Conservation (phyloP, 768 basidiomycete genomes). For the Hysterangium stoloniferum region DNA sequence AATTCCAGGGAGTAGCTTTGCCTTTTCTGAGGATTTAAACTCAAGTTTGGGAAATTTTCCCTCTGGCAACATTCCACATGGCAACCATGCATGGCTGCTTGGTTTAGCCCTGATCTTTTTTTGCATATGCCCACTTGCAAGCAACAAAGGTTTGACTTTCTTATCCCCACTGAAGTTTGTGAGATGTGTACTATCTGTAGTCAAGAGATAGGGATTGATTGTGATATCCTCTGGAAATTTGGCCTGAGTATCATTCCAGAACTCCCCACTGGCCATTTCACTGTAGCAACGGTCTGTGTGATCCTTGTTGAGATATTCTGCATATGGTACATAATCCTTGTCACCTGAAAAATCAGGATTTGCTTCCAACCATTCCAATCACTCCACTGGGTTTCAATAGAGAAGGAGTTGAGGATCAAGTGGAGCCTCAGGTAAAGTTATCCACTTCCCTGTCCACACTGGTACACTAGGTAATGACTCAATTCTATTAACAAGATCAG, state of each 20-base stretch:
- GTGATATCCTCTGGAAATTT: slow-evolving; percentile 5
- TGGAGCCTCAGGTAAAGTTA: slow-evolving; percentile 11
- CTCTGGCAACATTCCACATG: neutral
- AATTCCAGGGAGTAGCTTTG: neutral
- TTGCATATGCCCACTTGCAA: neutral
- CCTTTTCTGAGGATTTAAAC: neutral
- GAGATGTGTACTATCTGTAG: neutral
- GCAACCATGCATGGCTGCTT: neutral
- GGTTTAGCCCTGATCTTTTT: neutral
- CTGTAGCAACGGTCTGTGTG: neutral
- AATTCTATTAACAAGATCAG: slow-evolving; percentile 22
- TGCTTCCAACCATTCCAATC: slow-evolving; percentile 19
- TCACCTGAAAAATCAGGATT: slow-evolving; percentile 31
- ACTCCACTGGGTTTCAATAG: slow-evolving; percentile 30
- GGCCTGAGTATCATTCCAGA: neutral
- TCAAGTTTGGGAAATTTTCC: slow-evolving; percentile 1
- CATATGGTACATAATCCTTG: slow-evolving; percentile 28
- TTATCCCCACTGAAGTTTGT: slow-evolving; percentile 4
- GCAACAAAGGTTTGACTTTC: slow-evolving; percentile 2
- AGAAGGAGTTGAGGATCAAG: slow-evolving; percentile 19
- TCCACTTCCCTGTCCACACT: slow-evolving; percentile 13
- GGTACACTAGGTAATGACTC: slow-evolving; percentile 21
- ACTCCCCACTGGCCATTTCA: neutral
- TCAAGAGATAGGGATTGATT: neutral
- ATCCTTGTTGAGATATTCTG: slow-evolving; percentile 12